phyloP scores from a whole-genome alignment of 805 yeast species.

The Barnettozyma siamensis region DNA sequence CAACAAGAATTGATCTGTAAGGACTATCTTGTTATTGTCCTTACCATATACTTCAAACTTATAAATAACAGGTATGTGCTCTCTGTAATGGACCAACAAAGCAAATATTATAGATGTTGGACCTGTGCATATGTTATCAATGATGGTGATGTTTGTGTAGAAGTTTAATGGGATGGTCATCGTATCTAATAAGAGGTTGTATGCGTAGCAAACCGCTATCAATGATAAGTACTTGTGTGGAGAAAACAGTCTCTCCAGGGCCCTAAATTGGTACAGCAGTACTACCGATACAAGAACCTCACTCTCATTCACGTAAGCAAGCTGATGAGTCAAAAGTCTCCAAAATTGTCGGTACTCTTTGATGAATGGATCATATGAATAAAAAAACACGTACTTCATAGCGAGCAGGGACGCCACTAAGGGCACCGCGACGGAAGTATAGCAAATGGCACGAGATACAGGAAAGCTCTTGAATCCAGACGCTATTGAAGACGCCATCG shows the following conservation, averaged over 20 bases:
- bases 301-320: constrained; percentile 24
- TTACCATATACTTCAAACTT: constrained; percentile 27
- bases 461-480: constrained; percentile 33
- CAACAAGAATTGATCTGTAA: constrained; percentile 31
- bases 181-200: constrained; percentile 12
- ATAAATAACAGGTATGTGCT: constrained; percentile 35
- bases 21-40: constrained; percentile 11
- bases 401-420: constrained; percentile 30
- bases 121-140: constrained; percentile 23
- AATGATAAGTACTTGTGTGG: constrained; percentile 29
- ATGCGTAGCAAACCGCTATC: constrained; percentile 13
- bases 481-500: constrained; percentile 30
- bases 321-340: constrained; percentile 23
- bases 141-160: constrained; percentile 14
- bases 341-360: constrained; percentile 27
- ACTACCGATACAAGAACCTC: constrained; percentile 32
- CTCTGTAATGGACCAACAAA: constrained; percentile 30
- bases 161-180: constrained; percentile 15
- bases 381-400: constrained; percentile 30
- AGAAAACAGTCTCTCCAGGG: constrained; percentile 33
- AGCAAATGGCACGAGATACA: constrained; percentile 25
- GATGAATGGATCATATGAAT: constrained; percentile 30
- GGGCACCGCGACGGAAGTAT: constrained; percentile 24
- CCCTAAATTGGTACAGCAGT: constrained; percentile 32
- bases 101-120: constrained; percentile 32